A percentile compares a stretch with the other conserved stretches of the same genome.
These are phyloP conservation scores for Ceratobasidium sp. DNA, from an alignment of 1,284 basidiomycete species.

Conservation along the genomic window DNA sequence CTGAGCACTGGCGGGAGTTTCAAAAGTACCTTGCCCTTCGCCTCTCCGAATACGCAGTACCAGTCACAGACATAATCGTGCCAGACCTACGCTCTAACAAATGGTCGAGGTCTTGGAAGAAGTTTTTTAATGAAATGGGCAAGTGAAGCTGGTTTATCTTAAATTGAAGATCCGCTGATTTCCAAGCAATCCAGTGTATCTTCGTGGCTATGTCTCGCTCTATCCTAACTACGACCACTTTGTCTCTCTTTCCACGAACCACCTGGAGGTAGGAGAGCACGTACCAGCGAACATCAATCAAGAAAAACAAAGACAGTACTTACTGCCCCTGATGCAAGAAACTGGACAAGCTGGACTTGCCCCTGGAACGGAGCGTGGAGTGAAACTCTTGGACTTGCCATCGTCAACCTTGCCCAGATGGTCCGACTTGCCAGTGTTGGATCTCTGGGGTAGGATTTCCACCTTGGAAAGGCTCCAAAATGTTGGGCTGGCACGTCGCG, in stretches of 20 bases:
- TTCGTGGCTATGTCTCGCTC: slow-evolving; percentile 82
- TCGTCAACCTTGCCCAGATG: slow-evolving; percentile 60
- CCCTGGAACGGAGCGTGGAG: slow-evolving; percentile 42
- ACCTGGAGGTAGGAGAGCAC: slow-evolving; percentile 80
- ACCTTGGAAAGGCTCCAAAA: slow-evolving; percentile 50
- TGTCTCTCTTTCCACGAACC: slow-evolving; percentile 80
- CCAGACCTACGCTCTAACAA: slow-evolving; percentile 76
- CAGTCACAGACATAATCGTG: slow-evolving; percentile 61
- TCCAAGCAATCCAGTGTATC: slow-evolving; percentile 54
- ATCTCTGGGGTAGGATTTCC: slow-evolving; percentile 66
- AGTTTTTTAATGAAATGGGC: slow-evolving; percentile 79
- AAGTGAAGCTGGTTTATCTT: background rate
- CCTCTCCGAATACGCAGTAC: slow-evolving; percentile 58
- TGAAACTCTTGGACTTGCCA: slow-evolving; percentile 65
- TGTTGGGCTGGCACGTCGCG: background rate
- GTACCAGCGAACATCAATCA: slow-evolving; percentile 62
- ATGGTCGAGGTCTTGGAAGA: slow-evolving; percentile 85
- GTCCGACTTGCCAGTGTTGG: slow-evolving; percentile 65
- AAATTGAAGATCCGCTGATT: background rate
- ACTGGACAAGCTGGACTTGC: background rate
- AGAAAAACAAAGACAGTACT: slow-evolving; percentile 68
- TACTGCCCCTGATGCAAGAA: slow-evolving; percentile 67
- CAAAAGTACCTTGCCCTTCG: slow-evolving; percentile 73
- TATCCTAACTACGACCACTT: slow-evolving; percentile 80
- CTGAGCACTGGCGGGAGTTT: slow-evolving; percentile 83